Conservation (phyloP, 2,329 filamentous ascomycete species). For the Neocucurbitaria cava region DNA sequence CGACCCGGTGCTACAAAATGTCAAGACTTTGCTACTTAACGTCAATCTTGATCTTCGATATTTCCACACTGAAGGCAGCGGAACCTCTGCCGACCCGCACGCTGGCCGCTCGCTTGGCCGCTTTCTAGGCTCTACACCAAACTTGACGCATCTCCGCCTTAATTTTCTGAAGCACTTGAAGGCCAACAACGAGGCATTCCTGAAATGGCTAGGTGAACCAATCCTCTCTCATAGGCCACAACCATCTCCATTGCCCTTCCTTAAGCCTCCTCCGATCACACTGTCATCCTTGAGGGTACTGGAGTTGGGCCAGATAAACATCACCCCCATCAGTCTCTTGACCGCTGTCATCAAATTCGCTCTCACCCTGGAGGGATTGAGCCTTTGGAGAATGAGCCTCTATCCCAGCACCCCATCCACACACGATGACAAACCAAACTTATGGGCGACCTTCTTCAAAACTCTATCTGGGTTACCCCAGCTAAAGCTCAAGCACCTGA, state of each 20-base stretch:
- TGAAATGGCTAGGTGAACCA: conserved; percentile 47
- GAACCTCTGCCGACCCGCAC: conserved; percentile 1
- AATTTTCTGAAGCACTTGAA: conserved; percentile 52
- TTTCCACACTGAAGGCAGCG: conserved; percentile 22
- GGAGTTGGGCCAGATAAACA: conserved; percentile 31
- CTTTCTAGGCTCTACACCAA: conserved; percentile 52
- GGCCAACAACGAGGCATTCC: conserved; percentile 35
- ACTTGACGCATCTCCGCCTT: conserved; percentile 61
- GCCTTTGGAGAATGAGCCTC: conserved; percentile 55
- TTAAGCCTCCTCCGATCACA: conserved; percentile 16
- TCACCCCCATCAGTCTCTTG: conserved; percentile 12
- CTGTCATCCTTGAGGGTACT: conserved; percentile 24
- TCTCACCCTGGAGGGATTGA: conserved; percentile 53
- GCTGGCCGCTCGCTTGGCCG: conserved; percentile 28
- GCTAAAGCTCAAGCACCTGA: conserved; percentile 20
- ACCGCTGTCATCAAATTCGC: conserved; percentile 50
- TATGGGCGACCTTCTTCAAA: conserved; percentile 29
- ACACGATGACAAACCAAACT: conserved; percentile 18
- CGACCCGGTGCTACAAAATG: conserved; percentile 52
- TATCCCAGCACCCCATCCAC: background rate
- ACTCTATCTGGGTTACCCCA: conserved; percentile 12
- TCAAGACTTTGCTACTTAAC: conserved; percentile 57
- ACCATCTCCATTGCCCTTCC: background rate
- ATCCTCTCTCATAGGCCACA: background rate
- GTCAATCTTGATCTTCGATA: conserved; percentile 21